These are phyloP conservation scores for Tetragonia tetragonoides DNA, from an alignment of 148 eudicot genomes.

Conservation along the genomic window DNA sequence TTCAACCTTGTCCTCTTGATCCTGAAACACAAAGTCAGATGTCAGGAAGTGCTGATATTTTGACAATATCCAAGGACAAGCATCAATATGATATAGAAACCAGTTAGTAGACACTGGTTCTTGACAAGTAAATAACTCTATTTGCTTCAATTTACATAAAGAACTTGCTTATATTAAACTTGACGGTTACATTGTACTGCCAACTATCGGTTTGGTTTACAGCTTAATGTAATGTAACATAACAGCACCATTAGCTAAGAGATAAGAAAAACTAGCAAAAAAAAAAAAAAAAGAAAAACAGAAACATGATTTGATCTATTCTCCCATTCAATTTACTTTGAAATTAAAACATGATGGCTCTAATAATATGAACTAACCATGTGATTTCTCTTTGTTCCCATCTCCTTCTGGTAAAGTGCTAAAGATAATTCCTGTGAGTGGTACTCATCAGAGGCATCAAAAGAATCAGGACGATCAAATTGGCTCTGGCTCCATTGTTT, in stretches of 20 bases:
- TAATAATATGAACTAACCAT: slow-evolving; percentile 53
- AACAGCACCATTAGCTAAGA: neutral
- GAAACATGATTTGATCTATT: neutral
- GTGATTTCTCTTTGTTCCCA: slow-evolving; percentile 54
- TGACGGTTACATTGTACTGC: neutral
- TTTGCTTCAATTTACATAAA: neutral
- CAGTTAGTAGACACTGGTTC: neutral
- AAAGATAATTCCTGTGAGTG: slow-evolving; percentile 85
- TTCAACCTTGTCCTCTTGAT: slow-evolving; percentile 70
- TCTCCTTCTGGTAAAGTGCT: slow-evolving; percentile 70
- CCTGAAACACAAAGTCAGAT: slow-evolving; percentile 39
- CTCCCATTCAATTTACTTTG: neutral
- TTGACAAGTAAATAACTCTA: neutral
- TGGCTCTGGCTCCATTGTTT: slow-evolving; percentile 78
- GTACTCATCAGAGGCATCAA: slow-evolving; percentile 81
- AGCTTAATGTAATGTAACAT: neutral
- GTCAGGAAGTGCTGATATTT: slow-evolving; percentile 1
- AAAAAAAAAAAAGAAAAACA: neutral
- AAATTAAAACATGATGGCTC: slow-evolving; percentile 4
- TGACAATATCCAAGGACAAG: neutral
- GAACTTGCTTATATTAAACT: neutral
- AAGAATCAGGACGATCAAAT: slow-evolving; percentile 62
- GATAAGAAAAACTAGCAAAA: neutral
- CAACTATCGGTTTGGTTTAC: neutral
- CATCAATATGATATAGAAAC: neutral